Percentiles rank a stretch among this genome's conserved stretches.
These are phyloP conservation scores for Neospermospora avenae DNA, from an alignment of 2,329 filamentous ascomycete genomes.

Conservation along the genomic window DNA sequence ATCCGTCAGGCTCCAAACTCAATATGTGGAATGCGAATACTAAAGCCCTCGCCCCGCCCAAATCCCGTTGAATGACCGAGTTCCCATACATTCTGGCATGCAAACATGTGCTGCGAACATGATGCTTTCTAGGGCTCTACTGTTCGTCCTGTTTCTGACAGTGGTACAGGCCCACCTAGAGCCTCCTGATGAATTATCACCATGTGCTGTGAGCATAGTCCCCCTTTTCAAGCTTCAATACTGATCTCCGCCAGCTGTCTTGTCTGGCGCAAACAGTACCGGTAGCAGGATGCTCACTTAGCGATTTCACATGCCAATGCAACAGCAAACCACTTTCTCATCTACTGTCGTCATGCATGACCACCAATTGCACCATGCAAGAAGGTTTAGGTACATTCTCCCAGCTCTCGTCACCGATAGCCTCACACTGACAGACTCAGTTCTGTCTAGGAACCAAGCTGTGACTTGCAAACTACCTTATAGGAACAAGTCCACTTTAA, in stretches of 20 bases:
- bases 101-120: background rate
- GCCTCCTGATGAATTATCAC: background rate
- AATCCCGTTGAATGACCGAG: background rate
- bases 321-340: background rate
- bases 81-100: background rate
- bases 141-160: background rate
- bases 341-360: conserved; percentile 2
- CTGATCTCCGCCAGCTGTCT: background rate
- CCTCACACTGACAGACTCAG: background rate
- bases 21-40: background rate
- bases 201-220: conserved; percentile 3
- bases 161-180: background rate
- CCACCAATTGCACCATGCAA: conserved; percentile 4
- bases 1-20: background rate
- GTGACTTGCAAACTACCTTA: background rate
- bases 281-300: conserved; percentile 2
- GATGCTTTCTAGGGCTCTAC: background rate
- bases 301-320: conserved; percentile 4
- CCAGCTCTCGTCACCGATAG: background rate
- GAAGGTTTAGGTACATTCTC: background rate
- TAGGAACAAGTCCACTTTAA: background rate
- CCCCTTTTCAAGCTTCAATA: background rate
- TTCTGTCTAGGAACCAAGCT: background rate
- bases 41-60: background rate
- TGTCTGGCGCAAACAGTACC: background rate